phyloP scores from a whole-genome alignment of 2,329 filamentous ascomycete genomes.

The Clarireedia hainanense region DNA sequence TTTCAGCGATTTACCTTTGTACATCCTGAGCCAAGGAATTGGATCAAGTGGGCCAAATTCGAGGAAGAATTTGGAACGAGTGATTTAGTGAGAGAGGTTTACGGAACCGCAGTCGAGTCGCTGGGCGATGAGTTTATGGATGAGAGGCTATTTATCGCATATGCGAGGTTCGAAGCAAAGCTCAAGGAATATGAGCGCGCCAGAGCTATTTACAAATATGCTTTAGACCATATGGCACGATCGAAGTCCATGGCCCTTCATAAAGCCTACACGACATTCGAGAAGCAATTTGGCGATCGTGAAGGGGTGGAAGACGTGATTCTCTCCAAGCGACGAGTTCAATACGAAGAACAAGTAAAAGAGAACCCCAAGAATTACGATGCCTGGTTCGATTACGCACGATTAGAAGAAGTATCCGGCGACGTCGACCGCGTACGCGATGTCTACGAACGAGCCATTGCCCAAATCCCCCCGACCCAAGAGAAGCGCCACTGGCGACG shows the following conservation, averaged over 20 bases:
- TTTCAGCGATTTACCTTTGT: constrained; percentile 87
- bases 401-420: constrained; percentile 78
- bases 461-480: constrained; percentile 87
- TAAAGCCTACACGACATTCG: constrained; percentile 93
- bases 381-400: constrained; percentile 90
- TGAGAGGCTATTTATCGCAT: constrained; percentile 90
- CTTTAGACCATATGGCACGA: constrained; percentile 81
- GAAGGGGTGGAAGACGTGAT: constrained; percentile 95
- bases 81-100: constrained; percentile 87
- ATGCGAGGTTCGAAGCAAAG: constrained; percentile 90
- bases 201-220: constrained; percentile 93
- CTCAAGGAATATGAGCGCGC: constrained; percentile 92
- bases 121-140: constrained; percentile 94
- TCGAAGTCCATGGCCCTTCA: constrained; percentile 80
- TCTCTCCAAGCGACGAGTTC: constrained; percentile 81
- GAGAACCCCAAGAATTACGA: constrained; percentile 97
- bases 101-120: constrained; percentile 78
- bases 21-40: constrained; percentile 90
- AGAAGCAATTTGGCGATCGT: constrained; percentile 92
- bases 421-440: constrained; percentile 81
- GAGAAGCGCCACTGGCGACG: constrained; percentile 96
- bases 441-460: constrained; percentile 90
- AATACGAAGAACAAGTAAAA: constrained; percentile 91
- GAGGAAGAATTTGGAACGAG: constrained; percentile 93
- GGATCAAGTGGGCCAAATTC: constrained; percentile 98